These are phyloP conservation scores for Aspergillus ostianus DNA, from an alignment of 495 filamentous ascomycete species.

Conservation along the genomic window DNA sequence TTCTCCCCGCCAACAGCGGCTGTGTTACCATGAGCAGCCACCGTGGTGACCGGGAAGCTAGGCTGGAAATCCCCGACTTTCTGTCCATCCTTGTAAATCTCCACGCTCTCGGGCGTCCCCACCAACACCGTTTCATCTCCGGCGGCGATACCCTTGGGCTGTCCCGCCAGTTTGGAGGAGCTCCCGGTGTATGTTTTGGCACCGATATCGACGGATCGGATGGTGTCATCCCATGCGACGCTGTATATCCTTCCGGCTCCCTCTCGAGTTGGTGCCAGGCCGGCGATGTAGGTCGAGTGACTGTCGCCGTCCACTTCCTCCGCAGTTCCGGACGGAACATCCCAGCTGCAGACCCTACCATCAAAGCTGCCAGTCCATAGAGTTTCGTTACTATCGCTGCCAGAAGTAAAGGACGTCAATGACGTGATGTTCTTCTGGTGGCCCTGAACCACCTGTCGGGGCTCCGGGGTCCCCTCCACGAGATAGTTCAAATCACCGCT, in stretches of 20 bases:
- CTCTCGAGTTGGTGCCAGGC: conserved; percentile 58
- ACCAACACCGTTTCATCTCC: conserved; percentile 55
- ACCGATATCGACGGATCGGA: conserved; percentile 68
- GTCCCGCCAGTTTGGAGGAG: conserved; percentile 51
- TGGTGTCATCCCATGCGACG: conserved; percentile 93
- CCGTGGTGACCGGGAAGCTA: conserved; percentile 63
- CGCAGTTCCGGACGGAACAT: conserved; percentile 64
- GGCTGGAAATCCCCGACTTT: conserved; percentile 59
- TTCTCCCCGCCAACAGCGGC: conserved; percentile 78
- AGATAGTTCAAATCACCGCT: conserved; percentile 91
- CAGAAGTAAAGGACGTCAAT: conserved; percentile 51
- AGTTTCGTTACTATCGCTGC: conserved; percentile 43
- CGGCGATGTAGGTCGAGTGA: conserved; percentile 80
- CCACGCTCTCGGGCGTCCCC: conserved; percentile 63
- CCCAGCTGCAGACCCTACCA: conserved; percentile 81
- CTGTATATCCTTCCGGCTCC: conserved; percentile 67
- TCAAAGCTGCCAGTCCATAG: conserved; percentile 90
- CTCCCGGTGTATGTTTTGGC: conserved; percentile 58
- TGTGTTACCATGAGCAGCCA: conserved; percentile 61
- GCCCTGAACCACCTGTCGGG: conserved; percentile 74
- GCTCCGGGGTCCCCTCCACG: conserved; percentile 62
- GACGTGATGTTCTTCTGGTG: conserved; percentile 92
- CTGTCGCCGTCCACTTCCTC: conserved; percentile 69
- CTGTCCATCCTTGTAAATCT: conserved; percentile 59
- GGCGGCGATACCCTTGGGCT: conserved; percentile 58